Evolutionary conservation across 2,329 filamentous ascomycete species (phyloP), one percentile per base, ranked within the genome.

Genomic region (Pseudogymnoascus sp.): DNA sequence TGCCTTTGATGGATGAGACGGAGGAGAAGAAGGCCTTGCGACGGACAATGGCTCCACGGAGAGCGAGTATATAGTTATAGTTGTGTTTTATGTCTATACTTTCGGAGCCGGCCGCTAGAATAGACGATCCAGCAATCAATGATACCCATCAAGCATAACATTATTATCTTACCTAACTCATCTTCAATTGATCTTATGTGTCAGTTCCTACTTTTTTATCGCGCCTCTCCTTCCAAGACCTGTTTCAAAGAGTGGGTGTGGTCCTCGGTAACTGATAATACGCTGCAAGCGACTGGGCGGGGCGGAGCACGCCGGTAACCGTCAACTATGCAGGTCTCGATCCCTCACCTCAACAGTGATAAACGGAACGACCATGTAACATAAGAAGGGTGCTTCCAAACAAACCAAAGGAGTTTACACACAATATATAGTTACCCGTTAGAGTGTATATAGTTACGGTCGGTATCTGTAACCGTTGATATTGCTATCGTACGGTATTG

Each of bases 1-100:
- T 99, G 68, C 84, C 84, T 23, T 70, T 89, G 53, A 81, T 84
- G 60, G 86, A 89, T 70, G 88, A 90, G 77, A 88, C 85, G 18
- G 89, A 89, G 71, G 88, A 89, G 67, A 91, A 91, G 79, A 88
- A 87, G 75, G 87, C 86, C 28, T 75, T 93, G 70, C 81, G 89
- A 69, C 82, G 90, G 69, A 93, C 89, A 0, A 90, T 91, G 84
- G 90, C 90, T 64, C 90, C 90, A 21, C 80, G 90, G 67, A 81
- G 90, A 72, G 89, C 89, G 25, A 93, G 90, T 75, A 90, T 93
- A 60, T 91, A 62, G 50, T 31, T 14, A 25, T 35, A 59, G 42
- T 16, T 23, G 4, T 56, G 28, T 56, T n/a, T 56, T 33, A 56
- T 14, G 50, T 14, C 6, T 56, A 18, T 31, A 31, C 7, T 56